Conservation (phyloP, 148 eudicot species). For the Cornus controversa region DNA sequence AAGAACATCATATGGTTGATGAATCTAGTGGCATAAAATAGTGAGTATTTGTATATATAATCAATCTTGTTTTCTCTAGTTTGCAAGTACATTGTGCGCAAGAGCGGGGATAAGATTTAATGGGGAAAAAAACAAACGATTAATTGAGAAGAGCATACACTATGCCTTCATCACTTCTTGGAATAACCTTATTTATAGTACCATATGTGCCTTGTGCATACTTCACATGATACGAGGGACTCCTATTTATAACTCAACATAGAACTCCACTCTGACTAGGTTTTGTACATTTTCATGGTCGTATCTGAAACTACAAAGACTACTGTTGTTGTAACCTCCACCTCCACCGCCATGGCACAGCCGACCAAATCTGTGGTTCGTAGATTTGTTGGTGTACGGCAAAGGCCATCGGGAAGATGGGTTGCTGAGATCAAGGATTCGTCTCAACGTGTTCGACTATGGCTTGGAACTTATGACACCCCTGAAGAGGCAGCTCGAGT, state of each 20-base stretch:
- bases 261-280: neutral
- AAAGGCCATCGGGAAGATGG: constrained; percentile 58
- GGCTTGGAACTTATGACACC: constrained; percentile 59
- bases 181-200: constrained; percentile 6
- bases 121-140: constrained; percentile 8
- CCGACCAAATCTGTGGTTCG: constrained; percentile 21
- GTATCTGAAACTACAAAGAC: constrained; percentile 23
- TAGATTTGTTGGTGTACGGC: constrained; percentile 46
- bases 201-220: neutral
- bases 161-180: neutral
- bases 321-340: neutral
- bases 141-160: constrained; percentile 23
- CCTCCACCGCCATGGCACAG: constrained; percentile 5
- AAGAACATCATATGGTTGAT: too few relatives aligned
- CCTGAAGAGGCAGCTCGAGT: constrained; percentile 56
- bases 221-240: neutral
- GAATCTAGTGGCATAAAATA: too few relatives aligned
- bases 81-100: neutral
- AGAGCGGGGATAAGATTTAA: neutral
- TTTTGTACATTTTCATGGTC: constrained; percentile 14
- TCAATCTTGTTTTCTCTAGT: neutral
- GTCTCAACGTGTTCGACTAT: constrained; percentile 42
- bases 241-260: neutral
- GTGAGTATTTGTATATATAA: neutral
- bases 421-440: constrained; percentile 62